Conservation (phyloP, 495 filamentous ascomycete species). For the Penicillium cinerascens region DNA sequence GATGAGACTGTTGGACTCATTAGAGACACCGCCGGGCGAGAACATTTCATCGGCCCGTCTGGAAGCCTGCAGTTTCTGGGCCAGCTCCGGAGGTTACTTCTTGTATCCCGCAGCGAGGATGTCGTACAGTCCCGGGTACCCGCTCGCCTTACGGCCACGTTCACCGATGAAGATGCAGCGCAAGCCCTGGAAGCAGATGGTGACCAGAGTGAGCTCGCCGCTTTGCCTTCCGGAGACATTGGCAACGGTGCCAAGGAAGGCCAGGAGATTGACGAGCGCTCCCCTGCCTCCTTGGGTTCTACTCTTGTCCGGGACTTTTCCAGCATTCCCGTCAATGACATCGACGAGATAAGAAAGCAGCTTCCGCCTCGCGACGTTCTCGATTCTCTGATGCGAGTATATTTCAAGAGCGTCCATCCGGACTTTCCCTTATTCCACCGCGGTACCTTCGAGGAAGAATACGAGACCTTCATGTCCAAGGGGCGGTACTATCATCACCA, state of each 20-base stretch:
- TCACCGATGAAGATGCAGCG: conserved; percentile 4
- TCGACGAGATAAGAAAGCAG: conserved; percentile 1
- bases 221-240: neutral
- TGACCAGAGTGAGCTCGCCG: neutral
- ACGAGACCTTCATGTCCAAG: conserved; percentile 31
- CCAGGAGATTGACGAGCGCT: too few relatives aligned
- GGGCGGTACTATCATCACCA: neutral
- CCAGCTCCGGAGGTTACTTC: conserved; percentile 20
- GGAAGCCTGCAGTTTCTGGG: conserved; percentile 31
- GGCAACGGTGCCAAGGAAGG: neutral
- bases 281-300: too few relatives aligned
- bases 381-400: conserved; percentile 37
- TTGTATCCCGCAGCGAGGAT: conserved; percentile 14
- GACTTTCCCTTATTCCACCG: conserved; percentile 45
- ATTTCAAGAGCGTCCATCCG: conserved; percentile 41
- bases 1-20: conserved; percentile 18
- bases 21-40: conserved; percentile 30
- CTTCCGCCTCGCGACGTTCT: conserved; percentile 21
- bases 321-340: neutral
- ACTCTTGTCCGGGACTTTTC: neutral
- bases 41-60: conserved; percentile 38
- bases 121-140: neutral
- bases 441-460: conserved; percentile 37
- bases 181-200: conserved; percentile 8
- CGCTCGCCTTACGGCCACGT: neutral